A percentile compares a stretch with the other conserved stretches of the same genome.
These are phyloP conservation scores for Talaromyces sp. DNA, from an alignment of 2,329 filamentous ascomycete species.

Conservation along the genomic window DNA sequence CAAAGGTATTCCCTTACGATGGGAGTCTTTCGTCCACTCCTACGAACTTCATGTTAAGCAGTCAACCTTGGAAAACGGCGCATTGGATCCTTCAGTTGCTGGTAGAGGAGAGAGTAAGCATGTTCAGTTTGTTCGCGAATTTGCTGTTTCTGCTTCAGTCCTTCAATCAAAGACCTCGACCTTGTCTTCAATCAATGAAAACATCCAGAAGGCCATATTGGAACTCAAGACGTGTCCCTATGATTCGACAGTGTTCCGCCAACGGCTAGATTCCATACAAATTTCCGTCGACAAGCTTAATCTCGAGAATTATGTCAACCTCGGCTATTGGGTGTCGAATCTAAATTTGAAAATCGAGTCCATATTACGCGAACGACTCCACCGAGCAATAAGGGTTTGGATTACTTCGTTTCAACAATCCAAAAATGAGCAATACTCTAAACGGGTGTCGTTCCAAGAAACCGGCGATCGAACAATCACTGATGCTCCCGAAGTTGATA, in stretches of 20 bases:
- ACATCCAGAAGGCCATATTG: constrained; percentile 71
- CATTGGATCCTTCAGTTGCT: constrained; percentile 54
- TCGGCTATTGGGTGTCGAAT: constrained; percentile 81
- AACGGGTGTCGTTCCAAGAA: constrained; percentile 19
- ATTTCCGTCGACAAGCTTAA: constrained; percentile 93
- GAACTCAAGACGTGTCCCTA: constrained; percentile 85
- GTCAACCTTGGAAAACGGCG: constrained; percentile 54
- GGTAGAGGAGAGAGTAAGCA: constrained; percentile 80
- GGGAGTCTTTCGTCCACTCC: constrained; percentile 97
- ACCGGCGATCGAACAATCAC: constrained; percentile 14
- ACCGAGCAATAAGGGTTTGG: constrained; percentile 80
- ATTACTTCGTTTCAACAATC: constrained; percentile 72
- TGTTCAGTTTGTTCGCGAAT: constrained; percentile 92
- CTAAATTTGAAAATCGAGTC: constrained; percentile 82
- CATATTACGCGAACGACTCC: constrained; percentile 76
- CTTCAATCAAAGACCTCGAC: constrained; percentile 83
- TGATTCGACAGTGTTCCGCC: constrained; percentile 71
- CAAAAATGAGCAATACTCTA: constrained; percentile 24
- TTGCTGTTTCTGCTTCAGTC: constrained; percentile 79
- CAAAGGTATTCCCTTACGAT: constrained; percentile 85
- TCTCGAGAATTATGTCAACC: constrained; percentile 90
- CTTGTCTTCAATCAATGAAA: constrained; percentile 73
- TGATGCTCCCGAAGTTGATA: constrained; percentile 25
- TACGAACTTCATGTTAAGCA: constrained; percentile 83
- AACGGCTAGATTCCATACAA: constrained; percentile 79